Evolutionary conservation across 352 stramenopile genomes (phyloP), one percentile per base, ranked within the genome.

Genomic region (Peronospora tabacina): DNA sequence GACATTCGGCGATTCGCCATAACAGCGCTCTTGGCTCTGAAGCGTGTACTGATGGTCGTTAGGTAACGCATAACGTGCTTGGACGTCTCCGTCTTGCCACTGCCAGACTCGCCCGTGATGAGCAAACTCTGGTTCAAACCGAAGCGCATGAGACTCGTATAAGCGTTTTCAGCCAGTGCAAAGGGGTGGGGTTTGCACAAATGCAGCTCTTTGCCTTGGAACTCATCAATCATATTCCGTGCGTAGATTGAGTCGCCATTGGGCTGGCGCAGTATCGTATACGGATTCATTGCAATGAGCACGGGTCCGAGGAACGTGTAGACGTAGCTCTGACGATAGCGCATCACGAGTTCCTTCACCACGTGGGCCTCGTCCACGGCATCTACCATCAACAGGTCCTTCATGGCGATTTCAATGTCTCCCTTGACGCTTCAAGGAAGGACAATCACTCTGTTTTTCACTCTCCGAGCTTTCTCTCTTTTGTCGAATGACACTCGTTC

Each of bases 1-100:
- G 79, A 90, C 74, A 90, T 82, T 54, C 76, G 75, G 40, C 79
- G 79, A 47, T 84, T 85, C 7, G 77, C 77, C 33, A 88, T 85
- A 36, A 83, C 77, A 0, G 74, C 74, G 40, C 64, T 82, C 60
- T 82, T 82, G 54, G 74, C 72, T 29, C 79, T 64, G 24, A 59
- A 78, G 55, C 78, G 73, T 42, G 76, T 89, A 36, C 70, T 83
- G 59, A 92, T 78, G 51, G 76, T 86, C 20, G 90, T 94, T 20
- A 98, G 72, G 62, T 97, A 97, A 33, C 91, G 82, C 80, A 98
- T 92, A 13, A 97, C 85, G 73, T 97, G 92, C 73, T 98, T 98
- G 55, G 94, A 96, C 35, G 90, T 98, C 60, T 97, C 90, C 0
- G 92, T 98, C 75, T 98, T 98, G 42, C 91, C 91, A 30, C 87